Base-by-base conservation (phyloP, 2,329 filamentous ascomycete genomes). In the Colletotrichum limetticola region DNA sequence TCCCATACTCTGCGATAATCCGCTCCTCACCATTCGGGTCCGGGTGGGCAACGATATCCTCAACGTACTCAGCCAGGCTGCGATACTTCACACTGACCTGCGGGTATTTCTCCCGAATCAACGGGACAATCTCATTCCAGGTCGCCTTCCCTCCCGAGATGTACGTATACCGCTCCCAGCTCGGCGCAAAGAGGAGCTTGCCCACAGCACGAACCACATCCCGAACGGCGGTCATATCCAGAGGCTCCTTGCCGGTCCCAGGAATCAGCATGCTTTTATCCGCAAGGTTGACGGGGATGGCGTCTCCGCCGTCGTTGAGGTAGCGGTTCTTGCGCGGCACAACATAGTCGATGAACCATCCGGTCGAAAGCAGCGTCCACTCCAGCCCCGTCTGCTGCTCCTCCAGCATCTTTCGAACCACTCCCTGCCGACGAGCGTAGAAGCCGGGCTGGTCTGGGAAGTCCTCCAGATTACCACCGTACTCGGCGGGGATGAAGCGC, bases 401-500 rank as follows among this genome's bases (percentile, higher is more conserved):
- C 2, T 37, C 37, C 28, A 76, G 66, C 22, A 60, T 42, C 60
- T 26, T 35, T 62, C 72, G 46, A 61, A 66, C 11, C 42, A 55
- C 14, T n/a, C 66, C 62, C 59, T 70, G n/a, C 35, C 59, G n/a
- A 55, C 66, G 56, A 59, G 26, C 58, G 49, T 75, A 70, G 60
- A 75, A 75, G 2, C 30, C 66, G 4, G 75, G 75, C 63, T 76
- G 75, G 12, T 75, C 74, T 8, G 75, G 75, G 24, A 67, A 75
- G 3, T 65, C 46, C 42, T 70, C 46, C 53, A 62, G 28, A 65
- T 73, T 32, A 64, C 75, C 12, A 14, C 65, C 68, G 55, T 69
- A 76, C 37, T 76, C 75, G 2, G 75, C 70, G 5, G 75, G 74
- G 16, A 76, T 66, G 70, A 76, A 76, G 9, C 72, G 72, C 59